Percentiles rank a stretch among this genome's conserved stretches.
Conservation (phyloP, 371 early-diverging fungal species). For the Apophysomyces ossiformis region DNA sequence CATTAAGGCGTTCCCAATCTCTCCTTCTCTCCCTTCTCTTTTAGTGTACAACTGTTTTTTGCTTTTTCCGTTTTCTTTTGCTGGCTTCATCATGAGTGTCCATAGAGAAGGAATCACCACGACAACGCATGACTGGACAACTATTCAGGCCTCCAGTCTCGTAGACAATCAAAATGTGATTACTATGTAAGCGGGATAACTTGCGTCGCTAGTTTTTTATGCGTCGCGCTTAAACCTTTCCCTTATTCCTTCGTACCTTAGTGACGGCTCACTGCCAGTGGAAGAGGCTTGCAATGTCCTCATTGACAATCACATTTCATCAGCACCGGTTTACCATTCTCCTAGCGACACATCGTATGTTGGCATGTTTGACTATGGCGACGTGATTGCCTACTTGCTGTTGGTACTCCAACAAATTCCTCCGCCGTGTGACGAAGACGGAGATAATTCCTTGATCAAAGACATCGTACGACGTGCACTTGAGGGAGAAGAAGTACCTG, state of each 20-base stretch:
- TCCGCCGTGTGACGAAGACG: constrained; percentile 6
- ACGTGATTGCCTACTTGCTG: constrained; percentile 60
- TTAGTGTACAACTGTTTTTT: neutral
- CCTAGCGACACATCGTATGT: constrained; percentile 46
- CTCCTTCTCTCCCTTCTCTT: neutral
- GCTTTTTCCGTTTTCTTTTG: neutral
- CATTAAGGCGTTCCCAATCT: no score
- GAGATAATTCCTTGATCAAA: constrained; percentile 43
- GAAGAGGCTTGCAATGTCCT: constrained; percentile 45
- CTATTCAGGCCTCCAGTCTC: constrained; percentile 52
- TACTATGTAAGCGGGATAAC: constrained; percentile 47
- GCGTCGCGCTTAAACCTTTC: no score
- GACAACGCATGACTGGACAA: constrained; percentile 58
- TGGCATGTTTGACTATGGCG: constrained; percentile 90
- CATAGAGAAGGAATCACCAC: constrained; percentile 67
- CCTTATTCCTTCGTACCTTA: neutral
- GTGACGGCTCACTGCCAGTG: neutral
- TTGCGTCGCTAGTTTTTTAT: no score
- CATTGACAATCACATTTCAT: constrained; percentile 57
- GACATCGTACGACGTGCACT: constrained; percentile 63
- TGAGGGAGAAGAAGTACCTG: constrained; percentile 63
- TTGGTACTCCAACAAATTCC: constrained; percentile 29
- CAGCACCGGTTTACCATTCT: constrained; percentile 75
- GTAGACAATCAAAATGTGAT: constrained; percentile 58
- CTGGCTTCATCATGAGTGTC: constrained; percentile 16